A percentile compares a stretch with the other conserved stretches of the same genome.
phyloP scores from a whole-genome alignment of 179 eudicot genomes.

The Heliamphora pulchella region DNA sequence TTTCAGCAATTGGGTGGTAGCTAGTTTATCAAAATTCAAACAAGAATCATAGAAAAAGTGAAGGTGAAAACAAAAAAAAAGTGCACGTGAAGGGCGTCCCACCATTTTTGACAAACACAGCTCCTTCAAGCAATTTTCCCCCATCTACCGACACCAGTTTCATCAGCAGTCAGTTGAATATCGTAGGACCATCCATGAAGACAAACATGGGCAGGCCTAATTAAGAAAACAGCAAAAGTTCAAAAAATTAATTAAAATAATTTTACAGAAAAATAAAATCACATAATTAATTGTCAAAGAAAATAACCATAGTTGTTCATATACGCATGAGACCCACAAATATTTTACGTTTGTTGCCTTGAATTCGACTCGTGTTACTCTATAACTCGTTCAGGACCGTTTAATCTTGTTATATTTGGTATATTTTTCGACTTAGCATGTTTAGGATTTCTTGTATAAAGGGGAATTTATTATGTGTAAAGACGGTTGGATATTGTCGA shows the following conservation, averaged over 20 bases:
- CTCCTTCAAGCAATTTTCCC: not conserved
- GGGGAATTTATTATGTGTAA: too few relatives aligned
- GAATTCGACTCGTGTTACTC: too few relatives aligned
- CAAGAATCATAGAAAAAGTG: not conserved
- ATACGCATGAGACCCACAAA: too few relatives aligned
- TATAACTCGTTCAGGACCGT: too few relatives aligned
- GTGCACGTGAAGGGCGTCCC: slow-evolving; percentile 7
- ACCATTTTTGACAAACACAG: slow-evolving; percentile 14
- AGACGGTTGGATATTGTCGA: too few relatives aligned
- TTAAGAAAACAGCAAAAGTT: not conserved
- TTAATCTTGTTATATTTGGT: too few relatives aligned
- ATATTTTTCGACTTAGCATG: too few relatives aligned
- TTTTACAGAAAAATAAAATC: too few relatives aligned
- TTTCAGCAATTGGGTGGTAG: too few relatives aligned
- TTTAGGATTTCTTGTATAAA: too few relatives aligned
- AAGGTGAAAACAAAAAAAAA: not conserved
- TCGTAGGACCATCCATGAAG: slow-evolving; percentile 14
- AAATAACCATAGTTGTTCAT: not conserved
- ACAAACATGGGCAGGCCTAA: not conserved
- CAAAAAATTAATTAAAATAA: too few relatives aligned
- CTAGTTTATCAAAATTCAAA: not conserved
- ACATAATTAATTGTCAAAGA: not conserved
- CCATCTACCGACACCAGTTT: slow-evolving; percentile 6
- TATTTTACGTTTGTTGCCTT: too few relatives aligned
- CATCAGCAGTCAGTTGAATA: slow-evolving; percentile 7